phyloP scores from a whole-genome alignment of 345 rosid genomes.

The Melaleuca quinquenervia region DNA sequence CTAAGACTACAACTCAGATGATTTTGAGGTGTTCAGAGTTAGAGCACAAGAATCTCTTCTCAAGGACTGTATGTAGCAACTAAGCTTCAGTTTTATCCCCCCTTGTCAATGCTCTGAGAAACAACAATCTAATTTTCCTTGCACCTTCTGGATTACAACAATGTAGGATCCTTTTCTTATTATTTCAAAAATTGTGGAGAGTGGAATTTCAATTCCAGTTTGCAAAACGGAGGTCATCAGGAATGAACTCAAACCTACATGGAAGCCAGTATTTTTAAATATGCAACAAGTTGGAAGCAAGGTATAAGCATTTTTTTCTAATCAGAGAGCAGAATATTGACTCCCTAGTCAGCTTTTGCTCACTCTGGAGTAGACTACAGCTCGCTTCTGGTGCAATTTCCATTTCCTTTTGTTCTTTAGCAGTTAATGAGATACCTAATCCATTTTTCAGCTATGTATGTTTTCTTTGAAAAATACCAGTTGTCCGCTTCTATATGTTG shows the following conservation, averaged over 20 bases:
- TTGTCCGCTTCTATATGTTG: not conserved
- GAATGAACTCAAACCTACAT: conserved; percentile 56
- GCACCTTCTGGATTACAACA: conserved; percentile 1
- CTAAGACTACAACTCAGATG: conserved; percentile 62
- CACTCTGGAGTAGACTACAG: not conserved
- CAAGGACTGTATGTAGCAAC: conserved; percentile 57
- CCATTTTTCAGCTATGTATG: not conserved
- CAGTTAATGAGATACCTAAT: not conserved
- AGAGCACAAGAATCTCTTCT: conserved; percentile 72
- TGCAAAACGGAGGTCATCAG: conserved; percentile 84
- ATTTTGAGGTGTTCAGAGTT: conserved; percentile 63
- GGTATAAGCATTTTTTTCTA: conserved; percentile 24
- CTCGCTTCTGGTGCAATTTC: not conserved
- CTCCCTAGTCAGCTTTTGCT: not conserved
- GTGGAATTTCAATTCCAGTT: conserved; percentile 52
- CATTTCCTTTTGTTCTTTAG: not conserved
- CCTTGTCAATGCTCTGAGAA: not conserved
- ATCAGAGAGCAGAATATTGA: not conserved
- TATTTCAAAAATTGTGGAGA: conserved; percentile 70
- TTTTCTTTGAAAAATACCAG: not conserved
- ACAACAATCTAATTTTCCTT: not conserved
- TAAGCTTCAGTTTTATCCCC: not conserved
- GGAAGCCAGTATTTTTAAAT: conserved; percentile 74
- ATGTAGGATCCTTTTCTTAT: conserved; percentile 82
- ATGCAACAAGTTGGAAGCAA: conserved; percentile 87